phyloP scores from a whole-genome alignment of 2,329 filamentous ascomycete genomes.

The Periconia sp. region DNA sequence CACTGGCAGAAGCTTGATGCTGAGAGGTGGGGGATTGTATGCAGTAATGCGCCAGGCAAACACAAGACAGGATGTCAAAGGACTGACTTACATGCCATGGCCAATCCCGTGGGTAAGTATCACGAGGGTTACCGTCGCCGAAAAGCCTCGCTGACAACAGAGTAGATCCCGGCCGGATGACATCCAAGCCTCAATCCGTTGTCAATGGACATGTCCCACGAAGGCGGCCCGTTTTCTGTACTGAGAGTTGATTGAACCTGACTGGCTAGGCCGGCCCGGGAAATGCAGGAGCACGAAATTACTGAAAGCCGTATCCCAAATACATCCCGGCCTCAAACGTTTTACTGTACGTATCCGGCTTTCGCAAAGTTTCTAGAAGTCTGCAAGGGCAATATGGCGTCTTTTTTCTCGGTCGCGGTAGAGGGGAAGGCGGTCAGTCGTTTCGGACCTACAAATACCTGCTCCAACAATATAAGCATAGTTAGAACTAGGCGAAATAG shows the following conservation, averaged over 20 bases:
- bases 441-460: too few relatives aligned
- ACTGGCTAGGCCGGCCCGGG: constrained; percentile 19
- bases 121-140: constrained; percentile 10
- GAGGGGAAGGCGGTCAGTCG: too few relatives aligned
- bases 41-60: constrained; percentile 20
- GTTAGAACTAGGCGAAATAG: background rate
- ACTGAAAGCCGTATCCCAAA: constrained; percentile 10
- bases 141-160: constrained; percentile 1
- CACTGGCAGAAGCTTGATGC: constrained; percentile 30
- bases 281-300: constrained; percentile 29
- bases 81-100: constrained; percentile 8
- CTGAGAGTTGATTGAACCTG: background rate
- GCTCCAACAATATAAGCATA: too few relatives aligned
- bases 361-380: constrained; percentile 23
- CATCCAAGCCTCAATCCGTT: constrained; percentile 19
- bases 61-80: constrained; percentile 21
- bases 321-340: constrained; percentile 5
- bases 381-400: background rate
- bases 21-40: constrained; percentile 13
- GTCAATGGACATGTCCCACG: constrained; percentile 20
- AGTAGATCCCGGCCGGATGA: constrained; percentile 12
- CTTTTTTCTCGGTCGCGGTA: too few relatives aligned
- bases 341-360: constrained; percentile 17
- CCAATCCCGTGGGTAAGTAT: background rate
- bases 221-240: constrained; percentile 15